These are phyloP conservation scores for Leccinum pellstonianum DNA, from an alignment of 768 basidiomycete genomes.

Conservation along the genomic window DNA sequence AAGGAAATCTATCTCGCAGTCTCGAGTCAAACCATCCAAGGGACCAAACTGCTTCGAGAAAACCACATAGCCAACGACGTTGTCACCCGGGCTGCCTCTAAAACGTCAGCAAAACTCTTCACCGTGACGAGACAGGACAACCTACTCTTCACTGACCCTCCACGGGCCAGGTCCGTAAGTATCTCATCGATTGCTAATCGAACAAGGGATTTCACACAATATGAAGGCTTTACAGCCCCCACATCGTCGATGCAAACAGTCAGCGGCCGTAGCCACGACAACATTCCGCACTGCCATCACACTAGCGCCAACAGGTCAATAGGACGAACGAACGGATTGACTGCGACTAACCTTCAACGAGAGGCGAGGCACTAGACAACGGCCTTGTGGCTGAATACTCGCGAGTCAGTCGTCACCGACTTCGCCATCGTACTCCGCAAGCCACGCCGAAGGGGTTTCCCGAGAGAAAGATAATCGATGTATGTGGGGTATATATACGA, in stretches of 20 bases:
- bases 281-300: constrained; percentile 3
- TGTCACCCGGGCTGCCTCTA: constrained; percentile 14
- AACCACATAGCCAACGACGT: constrained; percentile 10
- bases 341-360: background rate
- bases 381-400: constrained; percentile 11
- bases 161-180: constrained; percentile 17
- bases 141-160: constrained; percentile 26
- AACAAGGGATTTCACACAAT: constrained; percentile 5
- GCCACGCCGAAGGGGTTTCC: constrained; percentile 37
- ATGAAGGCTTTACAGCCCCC: constrained; percentile 2
- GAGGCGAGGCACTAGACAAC: constrained; percentile 18
- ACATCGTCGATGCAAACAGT: constrained; percentile 12
- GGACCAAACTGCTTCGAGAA: background rate
- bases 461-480: background rate
- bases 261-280: constrained; percentile 8
- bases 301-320: background rate
- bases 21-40: background rate
- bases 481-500: constrained; percentile 12
- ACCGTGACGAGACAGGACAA: rapidly evolving
- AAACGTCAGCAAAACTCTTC: background rate
- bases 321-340: background rate
- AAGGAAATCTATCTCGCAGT: constrained; percentile 7
- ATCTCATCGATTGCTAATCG: constrained; percentile 11
- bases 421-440: background rate
- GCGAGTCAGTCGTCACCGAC: constrained; percentile 3